phyloP scores from a whole-genome alignment of 2,329 filamentous ascomycete species.

The Colletotrichum echinochloae region DNA sequence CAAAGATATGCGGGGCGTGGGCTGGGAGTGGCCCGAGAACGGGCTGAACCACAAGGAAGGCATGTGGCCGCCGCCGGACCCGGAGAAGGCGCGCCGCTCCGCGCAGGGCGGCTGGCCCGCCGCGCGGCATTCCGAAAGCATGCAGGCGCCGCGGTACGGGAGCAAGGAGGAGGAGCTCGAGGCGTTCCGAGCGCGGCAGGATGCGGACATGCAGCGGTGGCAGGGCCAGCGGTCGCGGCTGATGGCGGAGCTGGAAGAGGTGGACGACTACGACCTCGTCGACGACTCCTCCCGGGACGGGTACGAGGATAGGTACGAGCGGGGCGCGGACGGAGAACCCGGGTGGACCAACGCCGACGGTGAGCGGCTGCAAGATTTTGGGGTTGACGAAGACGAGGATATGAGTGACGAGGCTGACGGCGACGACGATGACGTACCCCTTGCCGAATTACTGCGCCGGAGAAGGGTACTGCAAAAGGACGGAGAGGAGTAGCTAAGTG shows the following conservation, averaged over 20 bases:
- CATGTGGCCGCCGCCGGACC: slow-evolving; percentile 74
- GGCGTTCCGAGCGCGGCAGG: slow-evolving; percentile 64
- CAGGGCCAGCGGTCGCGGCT: slow-evolving; percentile 51
- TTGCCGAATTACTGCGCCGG: slow-evolving; percentile 74
- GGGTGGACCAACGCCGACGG: slow-evolving; percentile 82
- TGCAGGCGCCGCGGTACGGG: slow-evolving; percentile 50
- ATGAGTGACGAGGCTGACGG: slow-evolving; percentile 56
- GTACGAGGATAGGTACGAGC: slow-evolving; percentile 70
- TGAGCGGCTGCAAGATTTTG: slow-evolving; percentile 79
- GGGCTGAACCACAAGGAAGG: slow-evolving; percentile 75
- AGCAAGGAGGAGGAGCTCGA: slow-evolving; percentile 59
- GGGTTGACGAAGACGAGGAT: slow-evolving; percentile 80
- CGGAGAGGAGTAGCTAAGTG: slow-evolving; percentile 45
- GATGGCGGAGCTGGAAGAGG: slow-evolving; percentile 64
- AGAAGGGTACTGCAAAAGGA: slow-evolving; percentile 56
- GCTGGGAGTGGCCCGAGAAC: slow-evolving; percentile 79
- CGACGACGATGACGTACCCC: slow-evolving; percentile 75
- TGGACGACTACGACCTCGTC: slow-evolving; percentile 61
- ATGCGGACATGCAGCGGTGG: slow-evolving; percentile 57
- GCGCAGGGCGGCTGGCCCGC: slow-evolving; percentile 53
- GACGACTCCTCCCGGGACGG: slow-evolving; percentile 54
- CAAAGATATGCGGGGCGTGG: slow-evolving; percentile 53
- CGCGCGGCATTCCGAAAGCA: slow-evolving; percentile 49
- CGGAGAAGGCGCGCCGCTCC: slow-evolving; percentile 66
- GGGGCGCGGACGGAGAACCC: slow-evolving; percentile 56